phyloP scores from a whole-genome alignment of 768 basidiomycete genomes.

The Pleurotus ostreatus region DNA sequence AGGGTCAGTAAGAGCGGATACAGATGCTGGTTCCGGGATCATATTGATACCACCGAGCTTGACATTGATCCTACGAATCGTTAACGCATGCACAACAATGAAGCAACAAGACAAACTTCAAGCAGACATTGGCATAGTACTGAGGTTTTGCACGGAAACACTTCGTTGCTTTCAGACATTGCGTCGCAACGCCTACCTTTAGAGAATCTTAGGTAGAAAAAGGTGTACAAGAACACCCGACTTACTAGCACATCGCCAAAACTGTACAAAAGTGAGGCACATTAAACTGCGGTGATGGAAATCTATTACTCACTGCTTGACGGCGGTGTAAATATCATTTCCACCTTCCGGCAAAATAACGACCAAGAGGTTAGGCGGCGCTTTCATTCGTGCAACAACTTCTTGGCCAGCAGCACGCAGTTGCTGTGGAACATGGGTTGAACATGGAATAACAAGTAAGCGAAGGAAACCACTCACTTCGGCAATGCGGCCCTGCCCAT shows the following conservation, averaged over 20 bases:
- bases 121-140: constrained; percentile 76
- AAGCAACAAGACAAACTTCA: constrained; percentile 51
- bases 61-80: constrained; percentile 61
- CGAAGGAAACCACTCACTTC: constrained; percentile 17
- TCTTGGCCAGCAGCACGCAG: constrained; percentile 48
- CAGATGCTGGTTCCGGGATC: constrained; percentile 66
- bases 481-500: constrained; percentile 51
- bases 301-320: constrained; percentile 63
- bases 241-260: constrained; percentile 51
- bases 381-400: constrained; percentile 33
- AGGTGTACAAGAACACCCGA: not conserved
- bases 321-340: constrained; percentile 70
- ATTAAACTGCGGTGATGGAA: not conserved
- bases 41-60: constrained; percentile 84
- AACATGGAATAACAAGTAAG: not conserved
- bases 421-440: constrained; percentile 20
- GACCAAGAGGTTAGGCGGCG: constrained; percentile 49
- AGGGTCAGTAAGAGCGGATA: constrained; percentile 62
- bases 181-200: constrained; percentile 73
- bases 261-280: constrained; percentile 30
- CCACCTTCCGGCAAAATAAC: constrained; percentile 70
- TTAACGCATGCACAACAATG: too few species aligned
- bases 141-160: constrained; percentile 67
- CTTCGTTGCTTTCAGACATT: constrained; percentile 68
- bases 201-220: not conserved